Evolutionary conservation across 345 rosid genomes (phyloP), one percentile per base, ranked within the genome.

Genomic region (Brassica carinata): DNA sequence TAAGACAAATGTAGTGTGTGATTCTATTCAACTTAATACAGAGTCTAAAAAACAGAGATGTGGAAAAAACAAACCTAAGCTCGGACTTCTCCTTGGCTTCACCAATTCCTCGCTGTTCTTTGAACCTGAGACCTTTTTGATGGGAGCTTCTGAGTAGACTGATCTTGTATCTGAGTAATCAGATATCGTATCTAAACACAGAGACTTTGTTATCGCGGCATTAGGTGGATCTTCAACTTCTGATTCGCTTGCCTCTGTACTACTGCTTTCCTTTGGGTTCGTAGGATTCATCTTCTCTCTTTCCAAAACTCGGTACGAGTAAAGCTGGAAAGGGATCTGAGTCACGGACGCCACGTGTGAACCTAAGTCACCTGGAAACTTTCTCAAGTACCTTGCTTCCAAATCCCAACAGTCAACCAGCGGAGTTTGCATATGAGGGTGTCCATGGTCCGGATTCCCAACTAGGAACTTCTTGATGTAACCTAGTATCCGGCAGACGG

Each of bases 381-480:
- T 88, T 81, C 80, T 91, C 27, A 79, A 74, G 64, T 87, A 88
- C 79, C 89, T 88, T 15, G 88, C 76, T 82, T 96, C 97, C 8
- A 90, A 66, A 8, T 96, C 97, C 57, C 87, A 87, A 61, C 82
- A 93, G 75, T 96, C 98, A 29, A 85, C 87, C 0, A 86, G 71
- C 7, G 89, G 93, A 33, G 77, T 79, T 48, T 75, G 90, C 62
- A 87, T 80, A 30, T 88, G 89, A 11, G 89, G 90, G 70, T 85
- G 89, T 7, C 87, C 91, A n/a, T 72, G 77, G 27, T 86, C 87
- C 8, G 86, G 93, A 78, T 93, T 90, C 87, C 85, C 88, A 67
- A 85, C 88, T 11, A 91, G 81, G 77, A 86, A 96, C 83, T 90
- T 91, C 90, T 96, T 96, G 81, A 87, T 80, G 87, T 90, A 93